Conservation (phyloP, 73 alveolate genomes). For the Paramecium pentaurelia region DNA sequence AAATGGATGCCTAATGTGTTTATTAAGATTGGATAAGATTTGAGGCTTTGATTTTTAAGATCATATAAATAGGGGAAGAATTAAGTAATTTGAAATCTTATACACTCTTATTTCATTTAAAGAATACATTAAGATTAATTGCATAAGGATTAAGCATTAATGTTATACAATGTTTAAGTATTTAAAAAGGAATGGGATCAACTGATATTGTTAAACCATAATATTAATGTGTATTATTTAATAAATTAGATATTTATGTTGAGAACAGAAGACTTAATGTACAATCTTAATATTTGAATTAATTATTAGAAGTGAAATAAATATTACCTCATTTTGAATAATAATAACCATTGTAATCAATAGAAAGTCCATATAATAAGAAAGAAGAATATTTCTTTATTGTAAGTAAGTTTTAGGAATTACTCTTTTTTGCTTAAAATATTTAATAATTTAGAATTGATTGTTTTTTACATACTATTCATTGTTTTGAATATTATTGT, state of each 20-base stretch:
- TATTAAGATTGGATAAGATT: not conserved
- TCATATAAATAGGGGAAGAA: conserved; percentile 28
- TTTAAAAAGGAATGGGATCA: not conserved
- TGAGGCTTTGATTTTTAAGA: not conserved
- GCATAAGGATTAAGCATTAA: not conserved
- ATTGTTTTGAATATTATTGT: conserved; percentile 18
- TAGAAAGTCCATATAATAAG: not conserved
- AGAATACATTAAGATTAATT: not conserved
- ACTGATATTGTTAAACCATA: not conserved
- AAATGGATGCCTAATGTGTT: not conserved
- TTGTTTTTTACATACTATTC: not conserved
- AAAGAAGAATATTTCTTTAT: conserved; percentile 24
- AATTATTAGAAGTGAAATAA: not conserved
- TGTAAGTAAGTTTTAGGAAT: not conserved
- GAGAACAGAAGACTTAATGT: not conserved
- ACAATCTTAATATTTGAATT: not conserved
- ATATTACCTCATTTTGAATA: not conserved
- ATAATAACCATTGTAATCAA: not conserved
- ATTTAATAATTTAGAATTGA: not conserved
- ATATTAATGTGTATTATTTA: not conserved
- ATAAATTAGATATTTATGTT: not conserved
- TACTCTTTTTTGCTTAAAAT: not conserved
- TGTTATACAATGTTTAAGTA: not conserved
- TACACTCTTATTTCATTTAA: not conserved
- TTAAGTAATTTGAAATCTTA: conserved; percentile 20